phyloP scores from a whole-genome alignment of 169 alveolate species.

The Cryptosporidium ubiquitum region DNA sequence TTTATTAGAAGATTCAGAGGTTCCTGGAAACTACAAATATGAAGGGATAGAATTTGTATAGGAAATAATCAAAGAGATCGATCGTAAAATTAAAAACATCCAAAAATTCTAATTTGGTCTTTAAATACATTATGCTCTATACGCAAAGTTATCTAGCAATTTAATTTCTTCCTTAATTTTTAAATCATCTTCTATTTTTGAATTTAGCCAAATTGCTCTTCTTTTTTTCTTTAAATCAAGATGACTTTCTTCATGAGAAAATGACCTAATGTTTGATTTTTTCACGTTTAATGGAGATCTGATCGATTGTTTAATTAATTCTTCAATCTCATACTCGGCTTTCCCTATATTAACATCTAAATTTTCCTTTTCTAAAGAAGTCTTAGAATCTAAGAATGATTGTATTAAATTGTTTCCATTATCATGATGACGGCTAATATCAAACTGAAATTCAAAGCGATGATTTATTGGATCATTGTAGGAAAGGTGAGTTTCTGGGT shows the following conservation, averaged over 20 bases:
- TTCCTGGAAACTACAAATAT: conserved; percentile 57
- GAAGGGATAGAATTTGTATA: conserved; percentile 66
- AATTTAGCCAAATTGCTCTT: conserved; percentile 54
- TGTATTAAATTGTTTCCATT: not conserved
- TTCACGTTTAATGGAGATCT: not conserved
- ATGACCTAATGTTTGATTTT: not conserved
- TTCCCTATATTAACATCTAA: not conserved
- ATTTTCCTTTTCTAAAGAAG: not conserved
- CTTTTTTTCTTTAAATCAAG: conserved; percentile 6
- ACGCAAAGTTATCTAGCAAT: conserved; percentile 10
- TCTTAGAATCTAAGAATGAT: not conserved
- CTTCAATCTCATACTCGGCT: conserved; percentile 18
- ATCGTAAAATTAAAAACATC: not conserved
- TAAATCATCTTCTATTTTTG: not conserved
- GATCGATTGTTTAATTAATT: conserved; percentile 36
- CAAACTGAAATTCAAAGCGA: not conserved
- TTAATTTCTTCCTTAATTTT: not conserved
- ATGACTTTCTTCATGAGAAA: not conserved
- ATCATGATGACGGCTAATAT: not conserved
- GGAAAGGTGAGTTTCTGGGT: conserved; percentile 22
- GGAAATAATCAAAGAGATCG: not conserved
- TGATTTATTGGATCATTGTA: not conserved
- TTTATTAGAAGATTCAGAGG: conserved; percentile 18
- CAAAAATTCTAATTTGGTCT: not conserved
- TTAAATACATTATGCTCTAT: not conserved